Conservation (phyloP, 2,329 filamentous ascomycete genomes). For the Hypoxylon rubiginosum region DNA sequence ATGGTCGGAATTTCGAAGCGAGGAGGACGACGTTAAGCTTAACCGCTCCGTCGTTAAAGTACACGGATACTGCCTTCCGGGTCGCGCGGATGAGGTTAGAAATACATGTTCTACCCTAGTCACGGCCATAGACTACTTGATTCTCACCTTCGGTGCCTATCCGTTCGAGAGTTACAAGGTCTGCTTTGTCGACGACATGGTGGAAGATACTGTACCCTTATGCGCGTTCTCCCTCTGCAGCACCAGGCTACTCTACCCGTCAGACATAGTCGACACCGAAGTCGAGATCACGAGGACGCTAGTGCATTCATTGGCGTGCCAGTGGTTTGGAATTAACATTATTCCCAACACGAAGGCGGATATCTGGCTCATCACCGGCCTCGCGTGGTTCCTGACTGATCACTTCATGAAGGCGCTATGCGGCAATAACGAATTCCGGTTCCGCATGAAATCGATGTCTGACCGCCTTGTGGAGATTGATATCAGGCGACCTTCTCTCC, state of each 20-base stretch:
- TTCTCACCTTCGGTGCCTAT: slow-evolving; percentile 88
- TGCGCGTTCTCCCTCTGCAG: slow-evolving; percentile 91
- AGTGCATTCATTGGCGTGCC: slow-evolving; percentile 86
- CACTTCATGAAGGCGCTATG: slow-evolving; percentile 91
- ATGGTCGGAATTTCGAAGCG: slow-evolving; percentile 85
- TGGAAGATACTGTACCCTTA: slow-evolving; percentile 79
- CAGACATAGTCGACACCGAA: slow-evolving; percentile 87
- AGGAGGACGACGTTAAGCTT: slow-evolving; percentile 91
- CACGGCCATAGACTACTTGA: slow-evolving; percentile 90
- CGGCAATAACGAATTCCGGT: slow-evolving; percentile 95
- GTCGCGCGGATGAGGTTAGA: slow-evolving; percentile 82
- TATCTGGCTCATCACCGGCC: slow-evolving; percentile 89
- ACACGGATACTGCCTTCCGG: slow-evolving; percentile 90
- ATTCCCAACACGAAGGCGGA: slow-evolving; percentile 85
- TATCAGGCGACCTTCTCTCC: slow-evolving; percentile 83
- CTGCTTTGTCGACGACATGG: slow-evolving; percentile 92
- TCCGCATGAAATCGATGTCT: slow-evolving; percentile 85
- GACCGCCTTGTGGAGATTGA: slow-evolving; percentile 88
- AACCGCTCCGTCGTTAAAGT: slow-evolving; percentile 90
- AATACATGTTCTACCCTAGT: slow-evolving; percentile 90
- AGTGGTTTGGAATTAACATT: slow-evolving; percentile 96
- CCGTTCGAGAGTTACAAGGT: slow-evolving; percentile 94
- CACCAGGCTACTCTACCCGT: slow-evolving; percentile 85
- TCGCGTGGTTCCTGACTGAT: slow-evolving; percentile 95
- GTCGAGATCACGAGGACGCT: slow-evolving; percentile 84